A percentile compares a stretch with the other conserved stretches of the same genome.
Evolutionary conservation across 805 yeast species (phyloP).

Genomic region (Pichia cabralensis): DNA sequence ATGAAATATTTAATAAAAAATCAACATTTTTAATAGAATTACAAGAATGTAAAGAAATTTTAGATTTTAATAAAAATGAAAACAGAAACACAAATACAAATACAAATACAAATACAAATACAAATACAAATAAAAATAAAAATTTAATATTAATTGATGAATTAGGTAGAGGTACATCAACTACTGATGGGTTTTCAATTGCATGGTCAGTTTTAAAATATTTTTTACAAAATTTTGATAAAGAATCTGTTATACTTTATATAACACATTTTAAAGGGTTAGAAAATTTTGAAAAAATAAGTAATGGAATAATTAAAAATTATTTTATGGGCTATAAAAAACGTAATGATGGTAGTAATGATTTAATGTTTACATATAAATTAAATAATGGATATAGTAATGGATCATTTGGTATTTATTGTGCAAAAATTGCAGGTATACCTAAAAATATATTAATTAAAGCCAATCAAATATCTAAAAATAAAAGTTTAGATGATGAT

Average conservation of each 20-base stretch:
- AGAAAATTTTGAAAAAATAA: constrained; percentile 36
- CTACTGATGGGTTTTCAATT: constrained; percentile 72
- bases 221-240: constrained; percentile 29
- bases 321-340: constrained; percentile 57
- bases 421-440: constrained; percentile 66
- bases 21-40: constrained; percentile 80
- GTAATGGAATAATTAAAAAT: constrained; percentile 35
- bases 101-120: constrained; percentile 30
- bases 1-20: constrained; percentile 61
- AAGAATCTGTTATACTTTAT: constrained; percentile 53
- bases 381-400: constrained; percentile 40
- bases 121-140: constrained; percentile 16
- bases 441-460: constrained; percentile 34
- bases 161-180: constrained; percentile 62
- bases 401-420: constrained; percentile 76
- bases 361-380: constrained; percentile 44
- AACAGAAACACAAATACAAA: not conserved
- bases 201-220: constrained; percentile 65
- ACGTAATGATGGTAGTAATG: constrained; percentile 20
- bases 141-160: constrained; percentile 66
- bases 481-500: constrained; percentile 11
- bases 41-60: constrained; percentile 51
- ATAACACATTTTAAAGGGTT: constrained; percentile 79
- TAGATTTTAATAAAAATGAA: constrained; percentile 36
- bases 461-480: constrained; percentile 32